Evolutionary conservation across 2,329 filamentous ascomycete species (phyloP).

Genomic region (Tolypocladium ovalisporum): DNA sequence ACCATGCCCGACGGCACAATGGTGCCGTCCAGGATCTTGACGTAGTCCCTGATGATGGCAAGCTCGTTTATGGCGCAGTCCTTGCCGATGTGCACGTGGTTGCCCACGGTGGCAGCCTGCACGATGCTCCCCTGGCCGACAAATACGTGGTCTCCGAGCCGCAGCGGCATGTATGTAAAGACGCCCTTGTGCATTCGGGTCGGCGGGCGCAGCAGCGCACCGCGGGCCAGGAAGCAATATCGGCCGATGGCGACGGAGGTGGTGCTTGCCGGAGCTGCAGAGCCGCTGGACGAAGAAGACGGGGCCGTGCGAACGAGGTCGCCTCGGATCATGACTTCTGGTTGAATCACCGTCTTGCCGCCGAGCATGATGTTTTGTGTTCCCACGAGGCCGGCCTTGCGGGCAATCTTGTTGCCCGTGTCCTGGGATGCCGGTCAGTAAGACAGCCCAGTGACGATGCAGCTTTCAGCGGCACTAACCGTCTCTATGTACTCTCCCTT

Average conservation of each 20-base stretch:
- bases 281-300: conserved; percentile 23
- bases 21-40: conserved; percentile 73
- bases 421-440: conserved; percentile 44
- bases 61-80: conserved; percentile 74
- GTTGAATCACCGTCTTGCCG: conserved; percentile 91
- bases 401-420: conserved; percentile 96
- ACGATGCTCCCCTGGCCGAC: conserved; percentile 66
- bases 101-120: conserved; percentile 73
- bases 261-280: conserved; percentile 34
- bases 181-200: conserved; percentile 69
- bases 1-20: conserved; percentile 84
- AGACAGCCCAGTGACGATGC: neutral
- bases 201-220: conserved; percentile 71
- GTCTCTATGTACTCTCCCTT: conserved; percentile 98
- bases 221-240: conserved; percentile 79
- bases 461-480: conserved; percentile 29
- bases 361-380: conserved; percentile 97
- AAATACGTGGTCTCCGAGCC: conserved; percentile 91
- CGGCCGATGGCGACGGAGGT: conserved; percentile 79
- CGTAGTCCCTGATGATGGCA: conserved; percentile 87
- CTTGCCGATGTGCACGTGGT: conserved; percentile 75
- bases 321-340: conserved; percentile 86
- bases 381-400: conserved; percentile 81
- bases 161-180: conserved; percentile 78
- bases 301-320: conserved; percentile 60